phyloP scores from a whole-genome alignment of 768 basidiomycete genomes.

The Naganishia friedmannii region DNA sequence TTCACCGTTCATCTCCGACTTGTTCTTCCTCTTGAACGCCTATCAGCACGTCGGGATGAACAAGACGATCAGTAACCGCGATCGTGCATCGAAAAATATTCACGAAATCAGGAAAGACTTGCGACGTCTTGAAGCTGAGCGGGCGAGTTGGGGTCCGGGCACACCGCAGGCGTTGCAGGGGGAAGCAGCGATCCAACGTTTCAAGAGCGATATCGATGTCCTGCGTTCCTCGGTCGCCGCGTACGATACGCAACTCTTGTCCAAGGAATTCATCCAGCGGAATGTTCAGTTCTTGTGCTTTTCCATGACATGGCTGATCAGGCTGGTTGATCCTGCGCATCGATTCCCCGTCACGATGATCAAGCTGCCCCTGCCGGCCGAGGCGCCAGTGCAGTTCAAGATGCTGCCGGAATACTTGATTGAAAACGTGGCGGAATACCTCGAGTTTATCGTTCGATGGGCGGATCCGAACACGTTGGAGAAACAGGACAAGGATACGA shows the following conservation, averaged over 20 bases:
- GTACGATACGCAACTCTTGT: conserved; percentile 78
- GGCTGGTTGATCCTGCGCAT: conserved; percentile 77
- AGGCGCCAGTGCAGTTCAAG: conserved; percentile 78
- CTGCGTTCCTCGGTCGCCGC: conserved; percentile 71
- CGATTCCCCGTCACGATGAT: conserved; percentile 68
- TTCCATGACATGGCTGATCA: conserved; percentile 87
- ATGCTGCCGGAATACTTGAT: conserved; percentile 89
- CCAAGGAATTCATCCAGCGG: conserved; percentile 76
- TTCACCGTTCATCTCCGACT: conserved; percentile 66
- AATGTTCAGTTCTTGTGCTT: conserved; percentile 82
- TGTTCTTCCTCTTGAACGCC: conserved; percentile 83
- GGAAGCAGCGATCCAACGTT: conserved; percentile 55
- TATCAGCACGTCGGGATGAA: conserved; percentile 86
- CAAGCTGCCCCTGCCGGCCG: conserved; percentile 78
- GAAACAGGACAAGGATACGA: conserved; percentile 75
- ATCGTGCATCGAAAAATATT: conserved; percentile 54
- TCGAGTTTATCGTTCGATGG: conserved; percentile 68
- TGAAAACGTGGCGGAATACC: conserved; percentile 88
- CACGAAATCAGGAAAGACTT: conserved; percentile 68
- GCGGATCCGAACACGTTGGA: conserved; percentile 71
- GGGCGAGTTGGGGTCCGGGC: conserved; percentile 61
- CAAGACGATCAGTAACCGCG: conserved; percentile 72
- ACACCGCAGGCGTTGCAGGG: conserved; percentile 60
- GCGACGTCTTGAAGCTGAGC: conserved; percentile 70
- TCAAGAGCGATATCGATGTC: conserved; percentile 66